Evolutionary conservation across 1,139 yeast genomes (phyloP).

Genomic region (Yamadazyma kanchanaburiensis): DNA sequence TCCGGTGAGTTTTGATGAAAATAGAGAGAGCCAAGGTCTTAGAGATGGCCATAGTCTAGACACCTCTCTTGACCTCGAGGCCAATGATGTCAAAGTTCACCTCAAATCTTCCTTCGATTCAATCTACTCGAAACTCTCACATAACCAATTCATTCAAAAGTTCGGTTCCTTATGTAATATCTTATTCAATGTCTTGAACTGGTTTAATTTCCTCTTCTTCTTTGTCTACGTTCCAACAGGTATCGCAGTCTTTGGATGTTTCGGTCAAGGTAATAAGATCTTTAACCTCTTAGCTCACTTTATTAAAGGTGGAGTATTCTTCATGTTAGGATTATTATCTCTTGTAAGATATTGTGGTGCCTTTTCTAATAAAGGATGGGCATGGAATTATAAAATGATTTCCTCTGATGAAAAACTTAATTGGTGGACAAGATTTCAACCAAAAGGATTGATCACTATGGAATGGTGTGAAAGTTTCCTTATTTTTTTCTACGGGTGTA

Average conservation of each 20-base stretch:
- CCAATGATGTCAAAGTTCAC: constrained; percentile 11
- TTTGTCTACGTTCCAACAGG: constrained; percentile 68
- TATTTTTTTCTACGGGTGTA: constrained; percentile 81
- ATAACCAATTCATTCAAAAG: constrained; percentile 5
- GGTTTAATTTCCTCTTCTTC: constrained; percentile 63
- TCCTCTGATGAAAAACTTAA: constrained; percentile 15
- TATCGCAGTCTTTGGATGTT: constrained; percentile 64
- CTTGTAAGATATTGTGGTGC: constrained; percentile 87
- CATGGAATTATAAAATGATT: constrained; percentile 73
- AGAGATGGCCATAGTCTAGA: constrained; percentile 2
- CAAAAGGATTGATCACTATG: constrained; percentile 67
- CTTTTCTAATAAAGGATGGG: constrained; percentile 74
- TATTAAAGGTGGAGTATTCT: constrained; percentile 92
- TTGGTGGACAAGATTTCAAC: constrained; percentile 34
- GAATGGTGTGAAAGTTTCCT: constrained; percentile 79
- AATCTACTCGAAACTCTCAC: constrained; percentile 3
- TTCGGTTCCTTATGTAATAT: constrained; percentile 5
- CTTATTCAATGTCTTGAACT: constrained; percentile 51
- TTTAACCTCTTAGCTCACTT: constrained; percentile 90
- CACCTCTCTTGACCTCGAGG: constrained; percentile 2
- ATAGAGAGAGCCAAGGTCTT: constrained; percentile 1
- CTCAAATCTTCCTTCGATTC: constrained; percentile 5
- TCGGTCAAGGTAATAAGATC: constrained; percentile 65
- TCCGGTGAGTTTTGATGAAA: constrained; percentile 13
- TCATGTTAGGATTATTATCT: constrained; percentile 69